Base-by-base conservation (phyloP, 208 protist species). In the Tetramitus jugosus region DNA sequence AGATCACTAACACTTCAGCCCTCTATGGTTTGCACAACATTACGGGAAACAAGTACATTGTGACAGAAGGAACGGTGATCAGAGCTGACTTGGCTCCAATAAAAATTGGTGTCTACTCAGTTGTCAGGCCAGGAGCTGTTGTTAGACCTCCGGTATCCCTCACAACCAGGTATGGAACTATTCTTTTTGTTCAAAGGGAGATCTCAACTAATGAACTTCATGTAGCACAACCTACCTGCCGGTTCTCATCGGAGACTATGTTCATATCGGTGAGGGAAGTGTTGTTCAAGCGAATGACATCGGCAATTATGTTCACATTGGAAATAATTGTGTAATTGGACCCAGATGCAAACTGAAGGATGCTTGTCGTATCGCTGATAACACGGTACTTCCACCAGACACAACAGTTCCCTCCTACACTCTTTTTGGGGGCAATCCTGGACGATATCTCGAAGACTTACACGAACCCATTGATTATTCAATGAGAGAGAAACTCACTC, bases 301-400 rank as follows among this genome's bases (percentile, higher is more conserved):
- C 26, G 37, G 39, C 31, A 37, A 13, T 10, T 69, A 37, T 69
- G 62, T 69, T 13, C 31, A 69, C 31, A 69, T 69, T 69, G 62
- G 62, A 39, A 69, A 43, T 31, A 69, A 69, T 43, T 69, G 62
- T 69, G 62, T 69, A 13, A 69, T 69, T 69, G 62, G 62, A n/a
- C 26, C 20, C 8, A 69, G 62, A 43, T 69, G 62, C 43, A 69
- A 43, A 29, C 31, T 69, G 14, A 37, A 29, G 7, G 62, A 69
- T 39, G 37, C 35, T 69, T 69, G 37, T n/a, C 1, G 39, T n/a
- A 29, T 69, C 3, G 62, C 37, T 13, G 62, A 69, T 26, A 69
- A 69, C 31, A 37, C 62, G 26, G 62, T 69, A 10, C 26, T 69
- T 7, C 2, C 62, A 29, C 31, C 62, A n/a, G 62, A 69, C 31